A percentile compares a stretch with the other conserved stretches of the same genome.
Conservation (phyloP, 306 rosid genomes). For the Fragaria iinumae region DNA sequence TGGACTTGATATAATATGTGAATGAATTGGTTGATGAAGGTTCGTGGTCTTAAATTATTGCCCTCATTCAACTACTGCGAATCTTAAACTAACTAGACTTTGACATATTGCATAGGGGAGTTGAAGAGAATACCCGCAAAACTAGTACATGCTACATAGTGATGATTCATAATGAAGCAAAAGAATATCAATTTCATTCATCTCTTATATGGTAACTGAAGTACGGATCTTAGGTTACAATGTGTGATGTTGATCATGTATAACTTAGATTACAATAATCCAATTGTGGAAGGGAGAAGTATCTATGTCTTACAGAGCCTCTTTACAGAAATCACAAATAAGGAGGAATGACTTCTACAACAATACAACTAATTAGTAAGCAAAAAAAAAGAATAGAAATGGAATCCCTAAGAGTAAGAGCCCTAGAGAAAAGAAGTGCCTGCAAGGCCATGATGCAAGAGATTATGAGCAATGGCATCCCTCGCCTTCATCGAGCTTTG, state of each 20-base stretch:
- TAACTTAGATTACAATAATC: slow-evolving; percentile 32
- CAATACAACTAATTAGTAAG: slow-evolving; percentile 14
- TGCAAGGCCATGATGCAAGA: slow-evolving; percentile 92
- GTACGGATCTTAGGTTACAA: slow-evolving; percentile 27
- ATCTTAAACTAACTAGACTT: background rate
- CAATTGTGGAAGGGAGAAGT: slow-evolving; percentile 34
- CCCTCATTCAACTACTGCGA: slow-evolving; percentile 4
- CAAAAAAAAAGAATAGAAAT: slow-evolving; percentile 38
- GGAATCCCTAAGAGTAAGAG: background rate
- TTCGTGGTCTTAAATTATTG: slow-evolving; percentile 3
- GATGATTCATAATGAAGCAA: no score
- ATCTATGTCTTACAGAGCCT: slow-evolving; percentile 37
- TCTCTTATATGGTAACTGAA: slow-evolving; percentile 26
- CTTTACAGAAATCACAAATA: slow-evolving; percentile 23
- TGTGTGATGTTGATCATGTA: slow-evolving; percentile 15
- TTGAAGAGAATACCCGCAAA: slow-evolving; percentile 2
- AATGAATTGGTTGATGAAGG: background rate
- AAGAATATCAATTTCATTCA: slow-evolving; percentile 28
- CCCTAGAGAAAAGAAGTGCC: slow-evolving; percentile 72
- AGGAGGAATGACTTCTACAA: slow-evolving; percentile 27
- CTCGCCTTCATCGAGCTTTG: slow-evolving; percentile 61
- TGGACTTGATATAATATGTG: background rate
- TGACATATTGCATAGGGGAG: background rate
- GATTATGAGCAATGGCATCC: slow-evolving; percentile 91
- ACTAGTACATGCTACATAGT: background rate